These are phyloP conservation scores for Pyronema omphalodes DNA, from an alignment of 495 filamentous ascomycete genomes.

Conservation along the genomic window DNA sequence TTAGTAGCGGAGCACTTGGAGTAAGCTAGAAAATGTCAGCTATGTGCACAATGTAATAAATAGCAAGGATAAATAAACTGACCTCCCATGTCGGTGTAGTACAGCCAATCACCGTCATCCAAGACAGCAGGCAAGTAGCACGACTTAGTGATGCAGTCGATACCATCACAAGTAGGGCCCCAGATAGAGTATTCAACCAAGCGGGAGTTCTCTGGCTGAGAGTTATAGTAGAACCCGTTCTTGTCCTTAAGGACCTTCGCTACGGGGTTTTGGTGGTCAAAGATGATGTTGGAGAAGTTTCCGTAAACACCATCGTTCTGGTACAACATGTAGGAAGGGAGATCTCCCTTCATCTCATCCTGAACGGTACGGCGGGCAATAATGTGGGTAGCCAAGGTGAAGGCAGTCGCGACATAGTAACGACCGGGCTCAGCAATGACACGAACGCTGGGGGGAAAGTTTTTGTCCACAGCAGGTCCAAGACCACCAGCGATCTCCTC, in stretches of 20 bases:
- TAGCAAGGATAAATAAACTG: constrained; percentile 6
- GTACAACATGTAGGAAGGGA: constrained; percentile 79
- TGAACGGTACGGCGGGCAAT: constrained; percentile 86
- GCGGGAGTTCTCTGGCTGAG: constrained; percentile 26
- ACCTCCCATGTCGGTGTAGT: constrained; percentile 88
- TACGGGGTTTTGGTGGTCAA: constrained; percentile 85
- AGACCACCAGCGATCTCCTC: constrained; percentile 76
- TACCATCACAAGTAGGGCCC: constrained; percentile 95
- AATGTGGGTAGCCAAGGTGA: constrained; percentile 80
- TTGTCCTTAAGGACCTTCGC: constrained; percentile 58
- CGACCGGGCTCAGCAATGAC: constrained; percentile 94
- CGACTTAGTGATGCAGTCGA: constrained; percentile 72
- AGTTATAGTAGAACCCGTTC: constrained; percentile 37
- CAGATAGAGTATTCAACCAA: constrained; percentile 70
- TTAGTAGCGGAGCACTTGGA: constrained; percentile 89
- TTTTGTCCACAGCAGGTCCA: constrained; percentile 57
- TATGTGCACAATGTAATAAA: not conserved
- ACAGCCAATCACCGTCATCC: constrained; percentile 90
- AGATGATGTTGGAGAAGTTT: constrained; percentile 97
- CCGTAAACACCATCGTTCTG: constrained; percentile 94
- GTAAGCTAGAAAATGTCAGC: constrained; percentile 42
- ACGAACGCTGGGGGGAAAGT: constrained; percentile 65
- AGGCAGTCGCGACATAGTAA: constrained; percentile 84
- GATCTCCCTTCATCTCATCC: constrained; percentile 32
- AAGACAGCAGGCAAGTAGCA: constrained; percentile 53